Conservation (phyloP, 2,329 filamentous ascomycete species). For the Talaromyces sp. region DNA sequence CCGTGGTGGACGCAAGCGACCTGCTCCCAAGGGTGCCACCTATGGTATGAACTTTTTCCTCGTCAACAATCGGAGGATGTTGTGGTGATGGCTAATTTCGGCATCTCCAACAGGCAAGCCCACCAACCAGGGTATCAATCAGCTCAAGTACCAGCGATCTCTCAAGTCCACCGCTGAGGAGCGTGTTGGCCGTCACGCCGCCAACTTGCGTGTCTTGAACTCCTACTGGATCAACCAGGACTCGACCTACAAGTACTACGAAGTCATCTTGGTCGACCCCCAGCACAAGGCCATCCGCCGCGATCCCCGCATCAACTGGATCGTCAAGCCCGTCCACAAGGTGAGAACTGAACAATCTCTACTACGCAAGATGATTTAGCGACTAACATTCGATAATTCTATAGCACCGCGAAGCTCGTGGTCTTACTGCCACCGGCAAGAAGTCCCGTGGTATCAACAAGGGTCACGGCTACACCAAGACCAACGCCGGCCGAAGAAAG, state of each 20-base stretch:
- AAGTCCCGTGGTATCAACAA: conserved; percentile 99
- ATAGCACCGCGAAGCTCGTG: conserved; percentile 91
- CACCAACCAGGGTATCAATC: conserved; percentile 99
- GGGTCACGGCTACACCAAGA: conserved; percentile 99
- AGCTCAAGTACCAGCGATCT: conserved; percentile 99
- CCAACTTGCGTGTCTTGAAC: conserved; percentile 99
- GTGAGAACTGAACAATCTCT: conserved; percentile 25
- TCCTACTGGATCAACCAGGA: conserved; percentile 99
- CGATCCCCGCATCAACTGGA: conserved; percentile 99
- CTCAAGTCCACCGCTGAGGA: conserved; percentile 97
- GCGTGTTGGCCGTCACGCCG: conserved; percentile 98
- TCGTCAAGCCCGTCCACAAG: conserved; percentile 99
- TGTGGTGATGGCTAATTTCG: conserved; percentile 19
- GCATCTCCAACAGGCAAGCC: conserved; percentile 82
- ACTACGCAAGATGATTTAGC: background rate
- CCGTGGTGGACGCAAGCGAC: conserved; percentile 97
- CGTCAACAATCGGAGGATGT: background rate
- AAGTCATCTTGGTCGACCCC: conserved; percentile 99
- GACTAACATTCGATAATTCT: conserved; percentile 21
- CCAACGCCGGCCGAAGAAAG: conserved; percentile 93
- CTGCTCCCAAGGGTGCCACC: conserved; percentile 94
- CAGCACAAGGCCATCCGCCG: conserved; percentile 99
- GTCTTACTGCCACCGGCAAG: conserved; percentile 98
- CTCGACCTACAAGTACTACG: conserved; percentile 99
- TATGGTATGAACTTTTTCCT: conserved; percentile 67